These are phyloP conservation scores for Avena eriantha DNA, from an alignment of 176 grass and related monocot genomes.

Conservation along the genomic window DNA sequence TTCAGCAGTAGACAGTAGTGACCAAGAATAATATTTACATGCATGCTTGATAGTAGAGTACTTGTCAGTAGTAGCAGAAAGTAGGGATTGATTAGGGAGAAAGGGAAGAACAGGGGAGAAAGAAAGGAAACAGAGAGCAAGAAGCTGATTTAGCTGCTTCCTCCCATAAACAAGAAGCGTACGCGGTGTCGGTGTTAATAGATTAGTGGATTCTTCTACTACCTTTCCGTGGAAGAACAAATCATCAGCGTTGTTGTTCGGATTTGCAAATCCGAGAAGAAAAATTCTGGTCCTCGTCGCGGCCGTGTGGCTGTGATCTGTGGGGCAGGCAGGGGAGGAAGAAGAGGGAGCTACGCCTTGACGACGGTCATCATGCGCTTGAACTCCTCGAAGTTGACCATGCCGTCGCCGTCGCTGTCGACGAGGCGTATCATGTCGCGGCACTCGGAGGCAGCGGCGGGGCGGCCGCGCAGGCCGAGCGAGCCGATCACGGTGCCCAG, in stretches of 20 bases:
- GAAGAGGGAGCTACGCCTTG: slow-evolving; percentile 40
- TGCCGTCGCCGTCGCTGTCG: slow-evolving; percentile 88
- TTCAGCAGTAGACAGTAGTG: slow-evolving; percentile 1
- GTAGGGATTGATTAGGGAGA: slow-evolving; percentile 17
- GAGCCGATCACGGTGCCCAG: slow-evolving; percentile 71
- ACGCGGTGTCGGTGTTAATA: slow-evolving; percentile 22
- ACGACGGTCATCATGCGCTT: slow-evolving; percentile 91
- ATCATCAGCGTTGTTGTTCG: slow-evolving; percentile 37
- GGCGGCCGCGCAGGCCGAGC: slow-evolving; percentile 63
- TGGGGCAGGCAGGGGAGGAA: neutral
- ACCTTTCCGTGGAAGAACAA: slow-evolving; percentile 30
- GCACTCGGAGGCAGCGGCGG: slow-evolving; percentile 68
- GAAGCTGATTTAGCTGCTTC: slow-evolving; percentile 41
- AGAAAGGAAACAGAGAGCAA: slow-evolving; percentile 23
- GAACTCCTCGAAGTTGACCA: slow-evolving; percentile 94
- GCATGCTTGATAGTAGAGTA: slow-evolving; percentile 22
- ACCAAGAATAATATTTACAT: slow-evolving; percentile 64
- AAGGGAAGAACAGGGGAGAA: slow-evolving; percentile 44
- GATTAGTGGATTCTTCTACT: slow-evolving; percentile 25
- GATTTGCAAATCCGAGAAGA: slow-evolving; percentile 38
- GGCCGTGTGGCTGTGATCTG: neutral
- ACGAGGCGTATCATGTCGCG: slow-evolving; percentile 87
- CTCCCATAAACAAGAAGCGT: slow-evolving; percentile 26
- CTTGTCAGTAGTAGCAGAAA: slow-evolving; percentile 39
- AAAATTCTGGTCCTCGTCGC: neutral